Percentiles rank a stretch among this genome's conserved stretches.
Evolutionary conservation across 2,329 filamentous ascomycete genomes (phyloP).

Genomic region (Exserohilum turcica): DNA sequence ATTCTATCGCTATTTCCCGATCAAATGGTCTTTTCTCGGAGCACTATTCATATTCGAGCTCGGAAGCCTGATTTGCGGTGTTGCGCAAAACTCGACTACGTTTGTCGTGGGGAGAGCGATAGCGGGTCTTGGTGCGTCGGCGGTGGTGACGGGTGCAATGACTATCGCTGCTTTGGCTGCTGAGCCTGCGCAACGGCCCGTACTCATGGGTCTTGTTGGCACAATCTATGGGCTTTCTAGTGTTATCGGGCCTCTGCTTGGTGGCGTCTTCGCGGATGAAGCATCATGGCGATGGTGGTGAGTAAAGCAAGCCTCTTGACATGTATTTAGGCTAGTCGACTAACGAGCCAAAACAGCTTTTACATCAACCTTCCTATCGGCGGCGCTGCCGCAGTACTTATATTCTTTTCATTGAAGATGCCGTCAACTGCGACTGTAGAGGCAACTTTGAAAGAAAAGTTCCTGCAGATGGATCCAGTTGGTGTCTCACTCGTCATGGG

Average conservation of each 20-base stretch:
- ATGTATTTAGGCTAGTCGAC: too few relatives aligned
- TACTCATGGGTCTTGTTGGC: conserved; percentile 47
- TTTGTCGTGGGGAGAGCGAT: conserved; percentile 50
- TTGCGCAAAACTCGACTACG: conserved; percentile 42
- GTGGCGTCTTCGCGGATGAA: conserved; percentile 47
- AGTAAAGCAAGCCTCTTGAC: too few relatives aligned
- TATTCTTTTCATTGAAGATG: conserved; percentile 43
- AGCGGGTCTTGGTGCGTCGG: conserved; percentile 46
- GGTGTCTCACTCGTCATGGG: conserved; percentile 51
- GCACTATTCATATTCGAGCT: conserved; percentile 58
- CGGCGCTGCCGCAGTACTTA: conserved; percentile 44
- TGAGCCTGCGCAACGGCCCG: conserved; percentile 49
- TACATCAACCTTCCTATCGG: conserved; percentile 57
- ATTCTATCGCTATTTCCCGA: conserved; percentile 51
- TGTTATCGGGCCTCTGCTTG: conserved; percentile 52
- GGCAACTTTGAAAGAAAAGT: conserved; percentile 42
- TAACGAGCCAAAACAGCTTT: conserved; percentile 26
- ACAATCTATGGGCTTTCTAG: conserved; percentile 43
- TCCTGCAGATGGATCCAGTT: conserved; percentile 53
- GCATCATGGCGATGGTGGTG: conserved; percentile 50
- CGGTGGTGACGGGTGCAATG: conserved; percentile 42
- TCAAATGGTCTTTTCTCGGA: conserved; percentile 46
- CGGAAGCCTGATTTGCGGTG: conserved; percentile 60
- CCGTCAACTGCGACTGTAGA: conserved; percentile 27
- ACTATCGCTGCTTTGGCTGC: conserved; percentile 53